These are phyloP conservation scores for Euphorbia lathyris DNA, from an alignment of 345 rosid species.

Conservation along the genomic window DNA sequence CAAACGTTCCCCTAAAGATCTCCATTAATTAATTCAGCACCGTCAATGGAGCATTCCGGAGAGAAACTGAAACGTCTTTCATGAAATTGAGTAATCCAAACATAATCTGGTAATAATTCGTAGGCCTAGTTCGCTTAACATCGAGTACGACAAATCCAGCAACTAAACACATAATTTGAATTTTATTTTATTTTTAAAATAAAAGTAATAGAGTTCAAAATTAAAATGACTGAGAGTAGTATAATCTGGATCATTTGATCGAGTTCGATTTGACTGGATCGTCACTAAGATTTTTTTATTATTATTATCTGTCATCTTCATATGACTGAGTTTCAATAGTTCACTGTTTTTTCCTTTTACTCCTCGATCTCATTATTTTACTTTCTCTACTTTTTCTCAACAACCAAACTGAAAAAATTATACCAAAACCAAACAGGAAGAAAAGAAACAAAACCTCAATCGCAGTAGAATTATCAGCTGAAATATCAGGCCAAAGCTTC, in stretches of 20 bases:
- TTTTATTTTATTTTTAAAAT: too few relatives aligned
- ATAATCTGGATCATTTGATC: neutral
- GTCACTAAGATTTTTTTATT: neutral
- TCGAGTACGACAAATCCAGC: neutral
- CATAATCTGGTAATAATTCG: neutral
- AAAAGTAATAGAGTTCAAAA: neutral
- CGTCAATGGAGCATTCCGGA: neutral
- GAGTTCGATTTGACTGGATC: neutral
- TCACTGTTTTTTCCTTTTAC: too few relatives aligned
- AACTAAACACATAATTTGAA: neutral
- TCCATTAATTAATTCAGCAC: neutral
- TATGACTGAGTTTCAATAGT: too few relatives aligned
- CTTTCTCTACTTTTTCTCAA: conserved; percentile 9
- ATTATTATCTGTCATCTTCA: neutral
- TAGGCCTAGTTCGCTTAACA: neutral
- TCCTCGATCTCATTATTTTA: too few relatives aligned
- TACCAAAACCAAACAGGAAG: neutral
- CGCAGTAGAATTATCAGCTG: conserved; percentile 62
- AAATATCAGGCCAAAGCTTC: conserved; percentile 66
- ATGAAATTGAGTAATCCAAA: neutral
- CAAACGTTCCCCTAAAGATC: neutral
- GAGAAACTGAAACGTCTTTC: neutral
- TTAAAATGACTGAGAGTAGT: neutral
- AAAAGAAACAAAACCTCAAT: conserved; percentile 41
- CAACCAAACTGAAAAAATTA: conserved; percentile 13